phyloP scores from a whole-genome alignment of 2,329 filamentous ascomycete genomes.

The Ophiostoma montium region DNA sequence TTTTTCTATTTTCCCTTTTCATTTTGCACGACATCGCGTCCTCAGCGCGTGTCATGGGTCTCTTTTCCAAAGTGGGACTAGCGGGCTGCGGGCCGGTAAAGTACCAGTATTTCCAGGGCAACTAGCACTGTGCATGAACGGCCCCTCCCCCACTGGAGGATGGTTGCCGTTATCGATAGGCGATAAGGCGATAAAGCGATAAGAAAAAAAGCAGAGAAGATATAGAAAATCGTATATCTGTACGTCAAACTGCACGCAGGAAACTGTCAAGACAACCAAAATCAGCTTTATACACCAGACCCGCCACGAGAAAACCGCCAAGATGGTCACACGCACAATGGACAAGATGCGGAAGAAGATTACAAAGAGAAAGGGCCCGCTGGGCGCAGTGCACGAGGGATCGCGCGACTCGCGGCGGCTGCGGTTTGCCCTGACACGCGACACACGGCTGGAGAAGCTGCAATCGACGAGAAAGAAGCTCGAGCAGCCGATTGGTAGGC shows the following conservation, averaged over 20 bases:
- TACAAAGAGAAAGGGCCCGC: slow-evolving; percentile 61
- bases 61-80: slow-evolving; percentile 5
- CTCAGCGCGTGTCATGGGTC: slow-evolving; percentile 7
- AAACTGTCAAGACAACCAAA: no score
- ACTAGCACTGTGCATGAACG: slow-evolving; percentile 4
- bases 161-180: background rate
- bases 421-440: slow-evolving; percentile 63
- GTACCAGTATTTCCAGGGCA: slow-evolving; percentile 13
- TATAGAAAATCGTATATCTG: slow-evolving; percentile 4
- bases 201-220: slow-evolving; percentile 3
- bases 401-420: slow-evolving; percentile 75
- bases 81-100: slow-evolving; percentile 2
- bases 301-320: no score
- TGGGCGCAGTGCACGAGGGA: slow-evolving; percentile 69
- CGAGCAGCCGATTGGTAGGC: slow-evolving; percentile 43
- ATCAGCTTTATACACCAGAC: no score
- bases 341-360: slow-evolving; percentile 83
- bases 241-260: no score
- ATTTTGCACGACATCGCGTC: slow-evolving; percentile 9
- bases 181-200: background rate
- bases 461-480: slow-evolving; percentile 55
- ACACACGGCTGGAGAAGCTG: slow-evolving; percentile 67
- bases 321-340: slow-evolving; percentile 54
- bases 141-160: slow-evolving; percentile 8
- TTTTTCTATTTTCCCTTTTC: background rate